Conservation (phyloP, 495 filamentous ascomycete genomes). For the Bombardia bombarda region DNA sequence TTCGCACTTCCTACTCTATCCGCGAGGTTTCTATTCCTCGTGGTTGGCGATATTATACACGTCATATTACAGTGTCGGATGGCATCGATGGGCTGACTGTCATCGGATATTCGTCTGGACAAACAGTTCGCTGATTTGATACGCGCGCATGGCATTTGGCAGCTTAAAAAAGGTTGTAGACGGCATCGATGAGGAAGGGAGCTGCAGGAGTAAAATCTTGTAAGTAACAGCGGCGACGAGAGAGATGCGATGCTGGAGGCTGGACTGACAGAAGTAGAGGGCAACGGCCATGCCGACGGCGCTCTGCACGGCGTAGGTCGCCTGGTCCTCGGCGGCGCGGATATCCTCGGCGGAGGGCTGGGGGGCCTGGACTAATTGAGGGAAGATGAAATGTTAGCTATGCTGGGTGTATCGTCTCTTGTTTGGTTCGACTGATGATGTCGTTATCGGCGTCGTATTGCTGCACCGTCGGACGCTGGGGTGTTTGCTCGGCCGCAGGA, state of each 20-base stretch:
- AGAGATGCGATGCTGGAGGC: not conserved
- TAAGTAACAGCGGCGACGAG: not conserved
- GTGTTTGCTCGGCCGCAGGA: too few species aligned
- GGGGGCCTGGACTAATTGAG: slow-evolving; percentile 38
- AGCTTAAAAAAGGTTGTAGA: slow-evolving; percentile 62
- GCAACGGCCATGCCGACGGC: slow-evolving; percentile 54
- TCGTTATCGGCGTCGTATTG: too few species aligned
- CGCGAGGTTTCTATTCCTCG: too few species aligned
- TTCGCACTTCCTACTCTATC: too few species aligned
- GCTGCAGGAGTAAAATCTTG: slow-evolving; percentile 36
- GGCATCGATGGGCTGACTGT: too few species aligned
- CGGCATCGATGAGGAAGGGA: slow-evolving; percentile 74
- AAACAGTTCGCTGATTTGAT: too few species aligned
- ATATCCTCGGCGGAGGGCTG: slow-evolving; percentile 45
- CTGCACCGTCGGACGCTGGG: too few species aligned
- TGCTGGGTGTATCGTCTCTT: not conserved
- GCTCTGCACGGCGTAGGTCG: slow-evolving; percentile 55
- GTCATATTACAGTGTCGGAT: too few species aligned
- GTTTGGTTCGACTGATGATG: not conserved
- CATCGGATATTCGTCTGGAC: too few species aligned
- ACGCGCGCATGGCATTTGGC: not conserved
- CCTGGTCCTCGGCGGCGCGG: slow-evolving; percentile 60
- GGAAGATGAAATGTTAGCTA: not conserved
- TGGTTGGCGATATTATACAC: too few species aligned
- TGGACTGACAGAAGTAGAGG: slow-evolving; percentile 73